These are phyloP conservation scores for Tremella yokohamensis DNA, from an alignment of 768 basidiomycete species.

Conservation along the genomic window DNA sequence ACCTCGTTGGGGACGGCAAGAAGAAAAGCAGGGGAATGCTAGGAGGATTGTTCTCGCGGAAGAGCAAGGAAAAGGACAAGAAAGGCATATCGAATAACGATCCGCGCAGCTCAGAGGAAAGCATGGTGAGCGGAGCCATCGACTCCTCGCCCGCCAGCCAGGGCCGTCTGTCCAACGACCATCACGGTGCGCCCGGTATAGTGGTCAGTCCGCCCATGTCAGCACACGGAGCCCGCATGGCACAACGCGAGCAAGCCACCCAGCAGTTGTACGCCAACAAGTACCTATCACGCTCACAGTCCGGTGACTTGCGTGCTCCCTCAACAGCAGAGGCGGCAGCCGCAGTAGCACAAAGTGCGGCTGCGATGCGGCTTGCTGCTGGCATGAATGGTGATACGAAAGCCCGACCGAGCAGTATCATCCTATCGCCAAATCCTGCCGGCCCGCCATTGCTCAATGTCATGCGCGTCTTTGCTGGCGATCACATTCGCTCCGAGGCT, in stretches of 20 bases:
- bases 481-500: constrained; percentile 83
- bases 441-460: constrained; percentile 82
- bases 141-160: constrained; percentile 27
- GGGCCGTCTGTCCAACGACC: constrained; percentile 27
- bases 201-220: constrained; percentile 53
- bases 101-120: constrained; percentile 44
- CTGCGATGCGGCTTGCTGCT: constrained; percentile 42
- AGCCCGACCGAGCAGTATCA: constrained; percentile 47
- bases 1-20: constrained; percentile 32
- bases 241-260: constrained; percentile 83
- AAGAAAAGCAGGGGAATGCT: constrained; percentile 67
- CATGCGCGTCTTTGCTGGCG: constrained; percentile 91
- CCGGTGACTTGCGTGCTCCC: constrained; percentile 64
- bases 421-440: constrained; percentile 58
- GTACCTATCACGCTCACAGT: constrained; percentile 81
- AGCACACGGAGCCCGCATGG: constrained; percentile 64
- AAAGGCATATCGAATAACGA: constrained; percentile 56
- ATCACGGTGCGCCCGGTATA: not conserved
- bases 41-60: constrained; percentile 66
- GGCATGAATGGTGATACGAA: constrained; percentile 22
- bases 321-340: constrained; percentile 66
- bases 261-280: constrained; percentile 76
- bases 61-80: constrained; percentile 51
- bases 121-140: constrained; percentile 28
- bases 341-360: constrained; percentile 59